Base-by-base conservation (phyloP, 2,329 filamentous ascomycete species). In the Cladophialophora bantiana region DNA sequence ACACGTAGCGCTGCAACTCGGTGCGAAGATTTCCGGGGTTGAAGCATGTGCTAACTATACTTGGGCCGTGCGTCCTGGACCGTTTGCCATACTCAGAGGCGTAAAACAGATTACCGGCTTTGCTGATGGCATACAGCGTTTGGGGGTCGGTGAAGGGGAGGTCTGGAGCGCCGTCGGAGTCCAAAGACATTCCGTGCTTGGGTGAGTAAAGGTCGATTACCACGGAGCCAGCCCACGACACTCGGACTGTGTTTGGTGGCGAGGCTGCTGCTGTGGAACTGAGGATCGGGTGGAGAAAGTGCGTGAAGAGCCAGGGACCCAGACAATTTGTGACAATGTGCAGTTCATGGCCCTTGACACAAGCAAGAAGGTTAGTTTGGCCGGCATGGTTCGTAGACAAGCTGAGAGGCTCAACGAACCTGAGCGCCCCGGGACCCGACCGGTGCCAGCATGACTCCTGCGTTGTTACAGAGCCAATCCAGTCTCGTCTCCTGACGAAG, bases 11-110 rank as follows among this genome's bases (percentile, higher is more conserved):
- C 55, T 77, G 73, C n/a, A 81, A 63, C 34, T 77, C 75, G 10
- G 78, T 81, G 55, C 65, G 73, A 71, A 82, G 75, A 31, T 80
- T 77, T 0, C 81, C 81, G 0, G 81, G 81, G 69, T 82, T 80
- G 32, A 79, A 61, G 35, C 68, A 74, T 7, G 79, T 73, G 62
- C 76, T 78, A 57, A 79, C 65, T 20, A 80, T 73, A 3, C 74
- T 75, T 2, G 77, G 68, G 26, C 73, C 65, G n/a, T 71, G 55
- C 7, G 32, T 36, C 20, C 13, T 72, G 18, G 26, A 56, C 13
- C 31, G 54, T 62, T 73, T 52, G 18, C 76, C 71, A 57, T 76
- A 75, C 6, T 63, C 70, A 1, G n/a, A 56, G 63, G 40, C 62
- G 50, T 62, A 48, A 68, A 31, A 62, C 69, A 50, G 52, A 40